Evolutionary conservation across 768 basidiomycete genomes (phyloP).

Genomic region (Kwoniella pini): DNA sequence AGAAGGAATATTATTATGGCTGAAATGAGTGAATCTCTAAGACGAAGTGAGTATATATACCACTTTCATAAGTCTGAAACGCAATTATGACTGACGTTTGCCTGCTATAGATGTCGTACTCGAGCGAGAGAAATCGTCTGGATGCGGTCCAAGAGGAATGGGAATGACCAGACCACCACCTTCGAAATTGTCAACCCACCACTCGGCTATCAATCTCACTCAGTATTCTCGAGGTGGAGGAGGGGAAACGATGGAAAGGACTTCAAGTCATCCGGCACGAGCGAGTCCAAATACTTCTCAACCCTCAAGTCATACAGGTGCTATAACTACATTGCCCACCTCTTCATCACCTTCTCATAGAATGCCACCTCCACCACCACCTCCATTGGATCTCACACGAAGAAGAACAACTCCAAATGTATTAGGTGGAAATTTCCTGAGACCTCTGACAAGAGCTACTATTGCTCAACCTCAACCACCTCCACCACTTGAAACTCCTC

Average conservation of each 20-base stretch:
- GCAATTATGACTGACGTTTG: no score
- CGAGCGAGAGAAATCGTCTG: conserved; percentile 44
- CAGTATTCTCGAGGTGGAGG: conserved; percentile 24
- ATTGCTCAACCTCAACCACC: neutral
- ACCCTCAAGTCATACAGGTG: conserved; percentile 9
- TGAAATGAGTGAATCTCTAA: conserved; percentile 47
- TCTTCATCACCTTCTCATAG: neutral
- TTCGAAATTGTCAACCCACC: conserved; percentile 20
- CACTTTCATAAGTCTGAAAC: neutral
- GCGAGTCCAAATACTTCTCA: conserved; percentile 18
- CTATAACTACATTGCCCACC: conserved; percentile 8
- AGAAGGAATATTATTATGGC: conserved; percentile 44
- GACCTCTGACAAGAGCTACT: conserved; percentile 37
- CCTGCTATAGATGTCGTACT: conserved; percentile 41
- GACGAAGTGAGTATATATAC: conserved; percentile 37
- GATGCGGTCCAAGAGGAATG: neutral
- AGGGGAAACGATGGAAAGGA: conserved; percentile 27
- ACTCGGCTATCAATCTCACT: conserved; percentile 31
- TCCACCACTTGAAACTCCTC: neutral
- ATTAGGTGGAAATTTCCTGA: conserved; percentile 38
- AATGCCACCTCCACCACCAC: conserved; percentile 1
- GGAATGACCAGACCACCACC: conserved; percentile 25
- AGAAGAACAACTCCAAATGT: conserved; percentile 29
- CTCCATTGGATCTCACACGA: conserved; percentile 3
- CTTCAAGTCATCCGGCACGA: conserved; percentile 13